These are phyloP conservation scores for Fistulinella prunicolor DNA, from an alignment of 768 basidiomycete genomes.

Conservation along the genomic window DNA sequence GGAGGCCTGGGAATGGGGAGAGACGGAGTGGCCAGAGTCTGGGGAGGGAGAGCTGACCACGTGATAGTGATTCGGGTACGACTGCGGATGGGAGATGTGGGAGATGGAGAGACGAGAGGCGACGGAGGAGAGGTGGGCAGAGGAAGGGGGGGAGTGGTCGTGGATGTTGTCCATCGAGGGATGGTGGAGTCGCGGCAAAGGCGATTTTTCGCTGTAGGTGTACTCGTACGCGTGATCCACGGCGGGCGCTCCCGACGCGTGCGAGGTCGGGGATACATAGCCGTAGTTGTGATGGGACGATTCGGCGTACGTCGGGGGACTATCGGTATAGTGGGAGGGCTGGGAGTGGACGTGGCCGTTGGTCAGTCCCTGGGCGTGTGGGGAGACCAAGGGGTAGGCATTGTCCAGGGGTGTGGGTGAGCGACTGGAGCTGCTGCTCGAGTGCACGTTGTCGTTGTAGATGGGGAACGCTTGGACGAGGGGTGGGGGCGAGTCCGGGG, in stretches of 20 bases:
- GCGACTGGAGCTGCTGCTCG: conserved; percentile 38
- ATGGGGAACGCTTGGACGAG: conserved; percentile 44
- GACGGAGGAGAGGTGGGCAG: conserved; percentile 33
- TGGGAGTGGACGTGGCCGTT: conserved; percentile 34
- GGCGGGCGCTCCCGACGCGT: conserved; percentile 18
- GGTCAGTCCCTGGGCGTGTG: conserved; percentile 35
- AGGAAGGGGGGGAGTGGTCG: conserved; percentile 31
- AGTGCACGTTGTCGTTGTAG: conserved; percentile 28
- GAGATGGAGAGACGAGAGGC: conserved; percentile 59
- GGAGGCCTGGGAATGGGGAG: conserved; percentile 32
- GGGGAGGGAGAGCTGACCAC: conserved; percentile 46
- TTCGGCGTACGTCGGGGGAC: conserved; percentile 29
- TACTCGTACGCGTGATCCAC: conserved; percentile 31
- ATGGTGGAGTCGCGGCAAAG: conserved; percentile 31
- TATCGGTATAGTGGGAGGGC: conserved; percentile 31
- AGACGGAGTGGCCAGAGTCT: conserved; percentile 48
- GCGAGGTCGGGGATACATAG: conserved; percentile 26
- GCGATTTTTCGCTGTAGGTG: conserved; percentile 30
- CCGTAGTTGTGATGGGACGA: conserved; percentile 34
- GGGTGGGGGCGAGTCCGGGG: conserved; percentile 56
- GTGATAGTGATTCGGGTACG: conserved; percentile 38
- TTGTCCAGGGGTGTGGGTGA: conserved; percentile 47
- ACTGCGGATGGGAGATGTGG: conserved; percentile 55
- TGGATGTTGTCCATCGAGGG: conserved; percentile 27
- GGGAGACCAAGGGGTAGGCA: conserved; percentile 38